phyloP scores from a whole-genome alignment of 148 eudicot genomes.

The Diospyros lotus region DNA sequence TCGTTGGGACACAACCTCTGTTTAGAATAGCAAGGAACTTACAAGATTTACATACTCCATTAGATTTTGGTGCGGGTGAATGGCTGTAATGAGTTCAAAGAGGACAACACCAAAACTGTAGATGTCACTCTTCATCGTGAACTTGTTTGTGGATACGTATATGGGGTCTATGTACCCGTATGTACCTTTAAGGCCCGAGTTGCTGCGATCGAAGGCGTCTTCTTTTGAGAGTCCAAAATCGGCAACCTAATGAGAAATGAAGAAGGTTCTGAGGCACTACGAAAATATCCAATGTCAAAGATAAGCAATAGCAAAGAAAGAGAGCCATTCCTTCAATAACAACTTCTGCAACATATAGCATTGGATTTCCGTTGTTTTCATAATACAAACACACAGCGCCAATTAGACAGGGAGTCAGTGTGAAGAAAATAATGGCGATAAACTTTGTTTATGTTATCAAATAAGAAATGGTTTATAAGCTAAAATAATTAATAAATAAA shows the following conservation, averaged over 20 bases:
- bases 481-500: background rate
- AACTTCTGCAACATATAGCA: background rate
- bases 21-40: slow-evolving; percentile 18
- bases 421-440: background rate
- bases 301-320: background rate
- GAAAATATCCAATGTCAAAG: background rate
- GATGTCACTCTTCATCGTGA: slow-evolving; percentile 82
- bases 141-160: slow-evolving; percentile 73
- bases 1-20: background rate
- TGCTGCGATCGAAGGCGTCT: slow-evolving; percentile 69
- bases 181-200: slow-evolving; percentile 91
- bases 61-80: slow-evolving; percentile 89
- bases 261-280: background rate
- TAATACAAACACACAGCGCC: background rate
- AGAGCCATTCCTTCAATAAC: background rate
- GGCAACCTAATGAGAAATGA: slow-evolving; percentile 58
- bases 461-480: background rate
- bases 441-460: background rate
- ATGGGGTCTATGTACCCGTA: slow-evolving; percentile 96
- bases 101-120: slow-evolving; percentile 90
- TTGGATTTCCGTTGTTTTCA: too few species aligned
- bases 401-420: background rate
- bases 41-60: slow-evolving; percentile 96
- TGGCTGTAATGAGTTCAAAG: slow-evolving; percentile 93
- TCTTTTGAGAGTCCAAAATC: slow-evolving; percentile 98